Base-by-base conservation (phyloP, 441 rosid species). In the Populus hybrid region DNA sequence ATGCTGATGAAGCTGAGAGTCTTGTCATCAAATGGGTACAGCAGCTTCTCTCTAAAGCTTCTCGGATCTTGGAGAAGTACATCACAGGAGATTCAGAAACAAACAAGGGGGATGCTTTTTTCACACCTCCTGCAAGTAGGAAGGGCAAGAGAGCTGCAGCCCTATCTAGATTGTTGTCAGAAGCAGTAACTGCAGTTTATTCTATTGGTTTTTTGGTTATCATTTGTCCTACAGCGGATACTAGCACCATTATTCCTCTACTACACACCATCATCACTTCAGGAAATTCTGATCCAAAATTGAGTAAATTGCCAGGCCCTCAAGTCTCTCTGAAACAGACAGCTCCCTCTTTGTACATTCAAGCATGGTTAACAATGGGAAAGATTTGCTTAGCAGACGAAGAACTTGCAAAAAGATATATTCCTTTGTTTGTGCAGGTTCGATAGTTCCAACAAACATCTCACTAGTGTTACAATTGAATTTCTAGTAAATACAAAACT, bases 381-480 rank as follows among this genome's bases (percentile, higher is more conserved):
- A 95, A 95, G 87, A 84, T 95, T 70, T 95, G 98, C 87, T 89
- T 95, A 69, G 95, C 92, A 16, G 97, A 94, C 73, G 95, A 87
- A 79, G 92, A 90, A 80, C 95, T 92, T 80, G 98, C 95, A n/a
- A 95, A 93, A 83, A 85, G 89, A 30, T 92, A 95, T 73, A 92
- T 95, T 83, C 99, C 98, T 77, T 84, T 93, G 79, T 93, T 95
- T 87, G 93, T 94, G 79, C 95, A 95, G 98, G 99, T 95, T 69
- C 78, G 82, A 36, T 83, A 59, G 72, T 72, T 69, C 53, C 28
- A 36, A 74, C 28, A 66, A 74, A 64, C 70, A 18, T 64, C 57
- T 74, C 23, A 28, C 73, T 64, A 28, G 23, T 14, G 26, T 64
- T n/a, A 26, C 30, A 10, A 20, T 28, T 35, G 20, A n/a, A 35